Evolutionary conservation across 768 basidiomycete genomes (phyloP).

Genomic region (Xerocomellus chrysenteron): DNA sequence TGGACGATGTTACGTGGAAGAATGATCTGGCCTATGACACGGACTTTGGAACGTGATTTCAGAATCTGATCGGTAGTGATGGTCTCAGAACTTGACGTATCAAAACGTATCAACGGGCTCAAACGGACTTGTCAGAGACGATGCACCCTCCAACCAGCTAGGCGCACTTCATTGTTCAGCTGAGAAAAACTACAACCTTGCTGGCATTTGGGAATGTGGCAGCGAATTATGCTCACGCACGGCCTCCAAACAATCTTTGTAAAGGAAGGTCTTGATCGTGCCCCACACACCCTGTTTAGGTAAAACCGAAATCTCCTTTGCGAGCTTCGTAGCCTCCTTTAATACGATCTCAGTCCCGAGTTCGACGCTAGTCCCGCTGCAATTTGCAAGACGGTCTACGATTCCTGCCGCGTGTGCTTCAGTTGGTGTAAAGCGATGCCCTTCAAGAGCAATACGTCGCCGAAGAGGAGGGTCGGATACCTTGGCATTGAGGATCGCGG

Average conservation of each 20-base stretch:
- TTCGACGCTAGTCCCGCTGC: slow-evolving; percentile 39
- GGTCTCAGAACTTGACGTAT: not conserved
- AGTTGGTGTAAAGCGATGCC: slow-evolving; percentile 69
- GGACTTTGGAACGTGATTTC: slow-evolving; percentile 1
- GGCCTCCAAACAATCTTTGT: slow-evolving; percentile 50
- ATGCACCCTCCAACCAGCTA: not conserved
- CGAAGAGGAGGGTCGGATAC: slow-evolving; percentile 55
- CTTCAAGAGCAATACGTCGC: slow-evolving; percentile 78
- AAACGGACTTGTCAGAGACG: slow-evolving; percentile 1
- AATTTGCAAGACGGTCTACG: slow-evolving; percentile 57
- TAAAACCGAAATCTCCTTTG: slow-evolving; percentile 47
- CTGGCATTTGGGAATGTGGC: not conserved
- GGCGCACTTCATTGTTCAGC: slow-evolving; percentile 8
- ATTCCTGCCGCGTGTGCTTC: slow-evolving; percentile 69
- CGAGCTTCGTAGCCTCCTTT: slow-evolving; percentile 63
- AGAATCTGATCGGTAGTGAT: slow-evolving; percentile 10
- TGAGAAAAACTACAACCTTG: slow-evolving; percentile 19
- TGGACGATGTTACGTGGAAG: slow-evolving; percentile 12
- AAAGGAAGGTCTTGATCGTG: slow-evolving; percentile 63
- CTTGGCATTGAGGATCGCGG: slow-evolving; percentile 62
- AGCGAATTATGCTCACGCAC: slow-evolving; percentile 13
- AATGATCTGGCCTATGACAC: not conserved
- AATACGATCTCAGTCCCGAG: slow-evolving; percentile 60
- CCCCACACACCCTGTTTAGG: slow-evolving; percentile 69
- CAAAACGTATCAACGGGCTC: not conserved